Conservation (phyloP, 1,284 basidiomycete species). For the Ceratobasidium theobromae region DNA sequence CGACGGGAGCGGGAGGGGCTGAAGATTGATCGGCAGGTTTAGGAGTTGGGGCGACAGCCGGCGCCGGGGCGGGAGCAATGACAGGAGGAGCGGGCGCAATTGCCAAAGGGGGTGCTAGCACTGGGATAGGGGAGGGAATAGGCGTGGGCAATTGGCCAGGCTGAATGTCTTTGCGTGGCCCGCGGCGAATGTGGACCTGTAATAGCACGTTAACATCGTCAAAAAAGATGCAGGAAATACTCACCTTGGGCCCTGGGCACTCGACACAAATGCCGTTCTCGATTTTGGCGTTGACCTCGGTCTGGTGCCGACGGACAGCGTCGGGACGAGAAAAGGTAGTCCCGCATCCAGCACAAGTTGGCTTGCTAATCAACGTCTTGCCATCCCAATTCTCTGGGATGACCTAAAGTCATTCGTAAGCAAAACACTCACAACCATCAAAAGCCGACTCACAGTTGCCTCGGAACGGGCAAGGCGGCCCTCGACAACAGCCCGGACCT, state of each 20-base stretch:
- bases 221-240: background rate
- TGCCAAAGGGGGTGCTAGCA: too few species aligned
- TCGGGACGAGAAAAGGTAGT: conserved; percentile 27
- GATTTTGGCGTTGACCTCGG: conserved; percentile 26
- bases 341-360: conserved; percentile 11
- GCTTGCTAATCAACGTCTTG: conserved; percentile 4
- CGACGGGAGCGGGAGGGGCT: background rate
- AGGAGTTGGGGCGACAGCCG: background rate
- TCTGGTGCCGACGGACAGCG: conserved; percentile 20
- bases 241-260: conserved; percentile 21
- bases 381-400: conserved; percentile 23
- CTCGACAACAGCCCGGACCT: conserved; percentile 18
- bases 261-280: conserved; percentile 17
- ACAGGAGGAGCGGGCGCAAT: background rate
- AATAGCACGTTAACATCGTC: background rate
- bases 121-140: background rate
- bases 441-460: background rate
- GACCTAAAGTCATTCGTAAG: background rate
- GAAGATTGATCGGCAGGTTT: background rate
- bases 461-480: background rate
- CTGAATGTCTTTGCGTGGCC: conserved; percentile 11
- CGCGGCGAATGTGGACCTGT: conserved; percentile 16
- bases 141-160: background rate
- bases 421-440: background rate
- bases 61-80: background rate